phyloP scores from a whole-genome alignment of 495 filamentous ascomycete genomes.

The Hypoxylon cercidicola region DNA sequence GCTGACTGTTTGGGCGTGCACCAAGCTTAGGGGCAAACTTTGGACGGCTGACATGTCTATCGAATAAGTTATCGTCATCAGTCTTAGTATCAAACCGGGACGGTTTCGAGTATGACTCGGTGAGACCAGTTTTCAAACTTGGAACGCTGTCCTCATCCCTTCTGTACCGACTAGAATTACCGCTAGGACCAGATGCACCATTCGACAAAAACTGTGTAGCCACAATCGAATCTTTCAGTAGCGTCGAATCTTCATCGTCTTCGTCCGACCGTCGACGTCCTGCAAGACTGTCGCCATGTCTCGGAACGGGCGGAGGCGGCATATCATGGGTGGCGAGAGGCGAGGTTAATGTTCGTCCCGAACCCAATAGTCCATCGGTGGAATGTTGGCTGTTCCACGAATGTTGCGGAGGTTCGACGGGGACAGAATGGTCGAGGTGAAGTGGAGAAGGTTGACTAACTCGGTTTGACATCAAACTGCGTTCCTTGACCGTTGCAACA shows the following conservation, averaged over 20 bases:
- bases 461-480: slow-evolving; percentile 51
- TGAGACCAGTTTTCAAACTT: slow-evolving; percentile 24
- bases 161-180: slow-evolving; percentile 43
- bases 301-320: slow-evolving; percentile 49
- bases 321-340: slow-evolving; percentile 27
- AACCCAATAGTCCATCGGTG: slow-evolving; percentile 67
- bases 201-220: slow-evolving; percentile 58
- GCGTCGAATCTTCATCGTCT: slow-evolving; percentile 75
- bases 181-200: slow-evolving; percentile 15
- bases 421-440: slow-evolving; percentile 65
- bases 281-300: slow-evolving; percentile 58
- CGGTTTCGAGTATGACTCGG: slow-evolving; percentile 50
- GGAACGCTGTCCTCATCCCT: slow-evolving; percentile 46
- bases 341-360: slow-evolving; percentile 48
- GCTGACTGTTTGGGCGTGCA: slow-evolving; percentile 53
- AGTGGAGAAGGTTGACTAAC: slow-evolving; percentile 64
- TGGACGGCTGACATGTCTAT: slow-evolving; percentile 63
- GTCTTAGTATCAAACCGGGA: slow-evolving; percentile 45
- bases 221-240: slow-evolving; percentile 71
- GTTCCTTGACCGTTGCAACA: slow-evolving; percentile 52
- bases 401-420: slow-evolving; percentile 68
- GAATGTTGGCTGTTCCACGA: slow-evolving; percentile 77
- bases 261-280: slow-evolving; percentile 60
- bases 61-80: slow-evolving; percentile 62
- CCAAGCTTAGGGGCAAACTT: slow-evolving; percentile 59